Evolutionary conservation across 2,329 filamentous ascomycete species (phyloP), one percentile per base, ranked within the genome.

Genomic region (Aspergillus floridensis): DNA sequence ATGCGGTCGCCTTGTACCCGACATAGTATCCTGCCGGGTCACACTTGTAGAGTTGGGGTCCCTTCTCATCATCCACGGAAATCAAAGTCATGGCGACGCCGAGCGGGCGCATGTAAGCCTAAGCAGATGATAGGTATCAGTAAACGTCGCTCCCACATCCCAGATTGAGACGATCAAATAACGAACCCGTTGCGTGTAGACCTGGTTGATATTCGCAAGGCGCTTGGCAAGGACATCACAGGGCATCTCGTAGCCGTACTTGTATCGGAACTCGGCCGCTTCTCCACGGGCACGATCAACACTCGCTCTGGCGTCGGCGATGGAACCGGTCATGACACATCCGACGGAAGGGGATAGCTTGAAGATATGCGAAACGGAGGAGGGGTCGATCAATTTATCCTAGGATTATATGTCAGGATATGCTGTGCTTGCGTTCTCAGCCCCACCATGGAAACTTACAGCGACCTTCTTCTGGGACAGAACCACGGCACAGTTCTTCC

Each of bases 391-490:
- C 73, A 99, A 87, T 85, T 99, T 99, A 82, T 99, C 95, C 93
- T 98, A 72, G 50, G 58, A 48, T 35, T 35, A 38, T 49, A 31
- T 29, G 58, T 69, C 38, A 70, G 68, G 59, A 26, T 56, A 19
- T 57, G 48, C 19, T 31, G 32, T 31, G 51, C n/a, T 24, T 31
- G 51, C n/a, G 22, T 38, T 19, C 53, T 26, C 26, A 16, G 10
- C 22, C 19, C 19, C n/a, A 58, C 46, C 22, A 48, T 32, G 50
- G 49, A 49, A 58, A 80, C 93, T 67, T 90, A 97, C 93, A 60
- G 95, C 93, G 68, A 99, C 95, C 82, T 99, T 99, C 88, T 99
- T 99, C 82, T 99, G 95, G 63, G 95, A 98, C 76, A 99, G 82
- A 56, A 99, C 91, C 49, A 99, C 95, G 35, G 95, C 95, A 73